phyloP scores from a whole-genome alignment of 116 monocot species.

The Dioscorea cayenensis region DNA sequence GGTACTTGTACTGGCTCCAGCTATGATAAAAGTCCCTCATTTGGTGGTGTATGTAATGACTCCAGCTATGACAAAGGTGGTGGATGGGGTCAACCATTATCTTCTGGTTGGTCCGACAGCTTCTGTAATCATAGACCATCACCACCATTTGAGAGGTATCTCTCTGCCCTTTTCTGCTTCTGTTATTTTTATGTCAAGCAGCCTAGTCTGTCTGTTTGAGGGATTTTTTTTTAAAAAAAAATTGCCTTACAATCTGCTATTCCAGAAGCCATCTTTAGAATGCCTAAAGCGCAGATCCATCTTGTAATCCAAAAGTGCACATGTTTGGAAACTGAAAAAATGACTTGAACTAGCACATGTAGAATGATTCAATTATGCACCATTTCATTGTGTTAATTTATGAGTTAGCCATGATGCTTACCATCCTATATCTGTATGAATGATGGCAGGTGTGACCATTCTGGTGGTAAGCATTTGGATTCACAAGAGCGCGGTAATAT shows the following conservation, averaged over 20 bases:
- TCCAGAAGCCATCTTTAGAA: neutral
- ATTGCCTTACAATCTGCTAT: neutral
- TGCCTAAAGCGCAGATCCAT: neutral
- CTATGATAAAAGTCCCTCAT: neutral
- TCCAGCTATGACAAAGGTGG: constrained; percentile 20
- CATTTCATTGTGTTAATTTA: neutral
- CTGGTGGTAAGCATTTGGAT: too few relatives aligned
- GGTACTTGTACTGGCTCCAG: constrained; percentile 16
- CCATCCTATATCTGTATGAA: neutral
- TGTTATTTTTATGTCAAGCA: neutral
- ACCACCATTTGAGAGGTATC: neutral
- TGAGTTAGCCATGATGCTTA: neutral
- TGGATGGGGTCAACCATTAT: constrained; percentile 6
- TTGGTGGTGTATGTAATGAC: constrained; percentile 22
- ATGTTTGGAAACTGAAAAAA: too few relatives aligned
- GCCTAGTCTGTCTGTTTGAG: neutral
- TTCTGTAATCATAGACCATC: neutral
- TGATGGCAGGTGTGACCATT: neutral
- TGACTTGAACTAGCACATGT: neutral
- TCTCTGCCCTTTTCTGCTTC: neutral
- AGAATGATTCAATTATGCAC: neutral
- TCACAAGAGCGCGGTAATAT: too few relatives aligned
- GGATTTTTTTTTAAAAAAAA: neutral
- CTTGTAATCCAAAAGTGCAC: neutral
- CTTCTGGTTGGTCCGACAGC: constrained; percentile 8